Percentiles rank a stretch among this genome's conserved stretches.
These are phyloP conservation scores for Pichia sp. DNA, from an alignment of 1,139 yeast genomes.

Conservation along the genomic window DNA sequence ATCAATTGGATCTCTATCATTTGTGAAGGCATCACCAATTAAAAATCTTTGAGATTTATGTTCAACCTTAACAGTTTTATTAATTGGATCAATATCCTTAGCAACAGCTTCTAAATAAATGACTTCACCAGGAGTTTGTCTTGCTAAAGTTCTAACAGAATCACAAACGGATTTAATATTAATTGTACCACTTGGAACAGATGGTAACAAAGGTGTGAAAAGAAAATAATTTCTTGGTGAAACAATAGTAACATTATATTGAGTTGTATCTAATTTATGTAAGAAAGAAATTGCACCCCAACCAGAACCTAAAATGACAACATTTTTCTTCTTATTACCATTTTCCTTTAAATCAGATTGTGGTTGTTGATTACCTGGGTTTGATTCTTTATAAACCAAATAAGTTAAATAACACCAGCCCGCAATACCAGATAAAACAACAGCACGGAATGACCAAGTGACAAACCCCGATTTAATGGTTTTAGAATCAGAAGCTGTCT, in stretches of 20 bases:
- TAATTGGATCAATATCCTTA: constrained; percentile 47
- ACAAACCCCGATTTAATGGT: constrained; percentile 20
- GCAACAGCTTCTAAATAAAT: constrained; percentile 57
- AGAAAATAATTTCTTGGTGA: constrained; percentile 59
- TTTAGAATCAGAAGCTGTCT: not conserved
- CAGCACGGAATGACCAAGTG: constrained; percentile 19
- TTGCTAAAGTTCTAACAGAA: constrained; percentile 46
- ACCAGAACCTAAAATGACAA: constrained; percentile 56
- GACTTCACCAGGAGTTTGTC: constrained; percentile 49
- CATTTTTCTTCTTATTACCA: constrained; percentile 76
- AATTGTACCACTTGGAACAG: constrained; percentile 57
- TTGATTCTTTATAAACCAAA: constrained; percentile 52
- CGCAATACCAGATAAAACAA: constrained; percentile 29
- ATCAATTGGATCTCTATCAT: constrained; percentile 35
- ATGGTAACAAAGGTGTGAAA: constrained; percentile 56
- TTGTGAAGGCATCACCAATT: constrained; percentile 45
- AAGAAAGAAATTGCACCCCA: constrained; percentile 57
- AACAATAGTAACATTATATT: constrained; percentile 54
- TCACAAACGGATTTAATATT: constrained; percentile 52
- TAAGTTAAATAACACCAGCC: constrained; percentile 44
- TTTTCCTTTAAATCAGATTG: constrained; percentile 54
- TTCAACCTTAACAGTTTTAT: constrained; percentile 46
- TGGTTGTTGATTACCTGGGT: constrained; percentile 53
- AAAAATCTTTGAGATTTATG: constrained; percentile 47
- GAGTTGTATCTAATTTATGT: constrained; percentile 52